phyloP scores from a whole-genome alignment of 2,329 filamentous ascomycete species.

The Aspergillus alliaceus region DNA sequence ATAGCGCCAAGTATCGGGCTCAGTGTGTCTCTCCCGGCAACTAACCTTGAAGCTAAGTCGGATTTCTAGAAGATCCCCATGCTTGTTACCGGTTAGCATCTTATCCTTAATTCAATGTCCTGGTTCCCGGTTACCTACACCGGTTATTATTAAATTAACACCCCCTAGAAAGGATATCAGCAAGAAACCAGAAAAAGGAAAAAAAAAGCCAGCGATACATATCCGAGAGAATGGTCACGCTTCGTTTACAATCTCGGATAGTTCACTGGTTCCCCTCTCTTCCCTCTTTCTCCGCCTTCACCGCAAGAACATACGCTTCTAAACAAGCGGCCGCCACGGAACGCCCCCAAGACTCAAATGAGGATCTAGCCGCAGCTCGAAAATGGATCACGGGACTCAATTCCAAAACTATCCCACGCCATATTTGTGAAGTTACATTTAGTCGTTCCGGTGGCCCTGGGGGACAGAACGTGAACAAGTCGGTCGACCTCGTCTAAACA shows the following conservation, averaged over 20 bases:
- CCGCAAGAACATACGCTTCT: constrained; percentile 28
- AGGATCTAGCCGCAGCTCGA: constrained; percentile 48
- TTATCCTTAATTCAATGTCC: constrained; percentile 19
- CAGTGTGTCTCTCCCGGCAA: neutral
- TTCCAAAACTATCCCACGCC: constrained; percentile 55
- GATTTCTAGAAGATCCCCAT: constrained; percentile 15
- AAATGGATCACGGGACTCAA: constrained; percentile 58
- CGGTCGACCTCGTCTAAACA: constrained; percentile 21
- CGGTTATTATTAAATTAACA: constrained; percentile 1
- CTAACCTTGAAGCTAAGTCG: constrained; percentile 9
- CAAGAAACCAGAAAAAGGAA: neutral
- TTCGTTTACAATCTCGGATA: constrained; percentile 4
- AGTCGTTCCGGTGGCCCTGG: constrained; percentile 65
- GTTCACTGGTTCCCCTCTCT: constrained; percentile 9
- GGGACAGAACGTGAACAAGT: constrained; percentile 71
- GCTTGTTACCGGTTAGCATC: constrained; percentile 15
- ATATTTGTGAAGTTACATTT: constrained; percentile 60
- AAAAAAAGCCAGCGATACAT: neutral
- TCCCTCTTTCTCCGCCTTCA: constrained; percentile 8
- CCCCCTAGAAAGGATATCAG: neutral
- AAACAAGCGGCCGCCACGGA: constrained; percentile 19
- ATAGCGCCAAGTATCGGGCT: constrained; percentile 1
- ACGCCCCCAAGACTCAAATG: constrained; percentile 17
- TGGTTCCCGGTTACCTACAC: constrained; percentile 4
- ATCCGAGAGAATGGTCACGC: neutral